Evolutionary conservation across 306 rosid genomes (phyloP).

Genomic region (Boehmeria nivea): DNA sequence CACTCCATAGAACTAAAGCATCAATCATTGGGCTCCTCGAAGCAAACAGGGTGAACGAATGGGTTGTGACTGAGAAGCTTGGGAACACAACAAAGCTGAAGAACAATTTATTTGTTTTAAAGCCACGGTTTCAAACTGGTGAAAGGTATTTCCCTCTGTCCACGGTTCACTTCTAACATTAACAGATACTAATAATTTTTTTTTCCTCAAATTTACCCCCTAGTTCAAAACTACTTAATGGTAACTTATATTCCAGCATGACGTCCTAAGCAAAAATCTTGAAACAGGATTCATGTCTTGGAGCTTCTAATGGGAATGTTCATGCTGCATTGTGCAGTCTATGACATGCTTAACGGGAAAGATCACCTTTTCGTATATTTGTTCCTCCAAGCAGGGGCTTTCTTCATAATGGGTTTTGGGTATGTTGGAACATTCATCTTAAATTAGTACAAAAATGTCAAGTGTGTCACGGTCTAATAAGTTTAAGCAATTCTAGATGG

Average conservation of each 20-base stretch:
- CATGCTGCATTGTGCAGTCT: constrained; percentile 56
- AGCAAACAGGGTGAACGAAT: constrained; percentile 52
- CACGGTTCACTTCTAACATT: neutral
- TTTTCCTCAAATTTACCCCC: too few relatives aligned
- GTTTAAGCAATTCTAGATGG: neutral
- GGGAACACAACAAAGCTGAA: constrained; percentile 38
- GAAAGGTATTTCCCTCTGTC: constrained; percentile 28
- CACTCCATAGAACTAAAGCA: constrained; percentile 57
- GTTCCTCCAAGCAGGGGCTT: constrained; percentile 50
- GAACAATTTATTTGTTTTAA: constrained; percentile 29
- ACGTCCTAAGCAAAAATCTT: neutral
- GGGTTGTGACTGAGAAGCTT: constrained; percentile 59
- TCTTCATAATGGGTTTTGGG: constrained; percentile 54
- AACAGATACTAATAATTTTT: too few relatives aligned
- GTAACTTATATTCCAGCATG: neutral
- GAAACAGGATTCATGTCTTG: constrained; percentile 38
- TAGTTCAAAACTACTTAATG: too few relatives aligned
- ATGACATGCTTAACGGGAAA: constrained; percentile 35
- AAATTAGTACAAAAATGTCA: constrained; percentile 16
- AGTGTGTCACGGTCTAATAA: too few relatives aligned
- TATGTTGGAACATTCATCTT: constrained; percentile 45
- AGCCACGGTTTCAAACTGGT: constrained; percentile 21
- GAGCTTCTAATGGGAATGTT: constrained; percentile 58
- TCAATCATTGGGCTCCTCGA: constrained; percentile 46
- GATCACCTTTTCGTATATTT: constrained; percentile 50